These are phyloP conservation scores for Akanthomyces uredinophilus DNA, from an alignment of 2,329 filamentous ascomycete genomes.

Conservation along the genomic window DNA sequence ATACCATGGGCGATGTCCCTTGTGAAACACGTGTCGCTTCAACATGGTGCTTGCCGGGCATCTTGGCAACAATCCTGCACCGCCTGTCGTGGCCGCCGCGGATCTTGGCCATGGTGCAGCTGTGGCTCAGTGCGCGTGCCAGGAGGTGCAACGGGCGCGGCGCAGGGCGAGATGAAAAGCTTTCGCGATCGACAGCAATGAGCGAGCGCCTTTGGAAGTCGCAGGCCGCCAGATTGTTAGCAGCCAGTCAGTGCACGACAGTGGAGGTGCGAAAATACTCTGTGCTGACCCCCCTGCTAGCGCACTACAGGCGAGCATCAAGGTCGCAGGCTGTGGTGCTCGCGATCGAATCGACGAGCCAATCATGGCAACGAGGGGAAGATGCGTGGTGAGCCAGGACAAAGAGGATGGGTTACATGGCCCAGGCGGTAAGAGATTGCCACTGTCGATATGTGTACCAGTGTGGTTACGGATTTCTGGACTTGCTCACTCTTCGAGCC, in stretches of 20 bases:
- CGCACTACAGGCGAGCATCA: constrained; percentile 6
- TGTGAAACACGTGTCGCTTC: neutral
- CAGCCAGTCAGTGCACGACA: neutral
- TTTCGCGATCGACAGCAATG: constrained; percentile 5
- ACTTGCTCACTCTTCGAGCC: neutral
- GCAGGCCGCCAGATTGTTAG: neutral
- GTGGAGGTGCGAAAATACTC: constrained; percentile 4
- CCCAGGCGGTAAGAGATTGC: constrained; percentile 4
- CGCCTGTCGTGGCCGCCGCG: neutral
- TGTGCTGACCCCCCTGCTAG: neutral
- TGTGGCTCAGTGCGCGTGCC: neutral
- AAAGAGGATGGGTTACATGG: neutral
- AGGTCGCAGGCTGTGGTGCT: neutral
- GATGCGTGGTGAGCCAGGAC: neutral
- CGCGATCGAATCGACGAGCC: constrained; percentile 9
- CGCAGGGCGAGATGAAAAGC: constrained; percentile 4
- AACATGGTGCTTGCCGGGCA: no score
- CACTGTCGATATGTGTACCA: neutral
- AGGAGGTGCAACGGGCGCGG: neutral
- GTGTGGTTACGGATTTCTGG: neutral
- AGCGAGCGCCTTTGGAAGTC: neutral
- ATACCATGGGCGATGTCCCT: no score
- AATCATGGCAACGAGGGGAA: neutral
- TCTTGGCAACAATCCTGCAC: neutral
- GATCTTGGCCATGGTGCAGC: neutral